Evolutionary conservation across 305 asterid species (phyloP).

Genomic region (Fraxinus paxiana): DNA sequence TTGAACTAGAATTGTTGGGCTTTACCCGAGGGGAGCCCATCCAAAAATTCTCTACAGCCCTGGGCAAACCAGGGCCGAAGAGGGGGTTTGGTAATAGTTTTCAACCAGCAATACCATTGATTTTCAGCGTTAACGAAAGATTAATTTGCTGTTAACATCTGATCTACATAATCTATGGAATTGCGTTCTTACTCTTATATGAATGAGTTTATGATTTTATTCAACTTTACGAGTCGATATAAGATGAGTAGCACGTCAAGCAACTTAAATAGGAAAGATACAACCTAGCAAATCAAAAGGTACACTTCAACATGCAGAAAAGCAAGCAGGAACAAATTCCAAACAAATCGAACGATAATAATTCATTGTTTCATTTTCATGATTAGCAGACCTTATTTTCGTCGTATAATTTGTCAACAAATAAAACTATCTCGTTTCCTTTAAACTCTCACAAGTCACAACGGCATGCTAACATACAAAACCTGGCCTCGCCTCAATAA

Average conservation of each 20-base stretch:
- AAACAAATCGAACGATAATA: background rate
- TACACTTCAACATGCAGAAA: background rate
- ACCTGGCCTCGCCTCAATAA: background rate
- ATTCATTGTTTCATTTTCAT: background rate
- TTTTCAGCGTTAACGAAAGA: background rate
- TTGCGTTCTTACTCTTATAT: background rate
- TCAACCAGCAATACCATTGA: slow-evolving; percentile 39
- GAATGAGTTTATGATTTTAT: background rate
- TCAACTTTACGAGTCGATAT: background rate
- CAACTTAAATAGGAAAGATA: background rate
- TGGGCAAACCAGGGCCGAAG: slow-evolving; percentile 28
- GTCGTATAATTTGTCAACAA: background rate
- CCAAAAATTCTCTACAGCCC: slow-evolving; percentile 50
- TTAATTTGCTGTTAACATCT: background rate
- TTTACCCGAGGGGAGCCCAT: slow-evolving; percentile 45
- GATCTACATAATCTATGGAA: background rate
- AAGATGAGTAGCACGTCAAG: background rate
- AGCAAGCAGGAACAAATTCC: background rate
- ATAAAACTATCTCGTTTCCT: background rate
- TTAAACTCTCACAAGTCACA: background rate
- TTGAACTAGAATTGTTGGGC: slow-evolving; percentile 27
- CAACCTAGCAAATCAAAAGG: background rate
- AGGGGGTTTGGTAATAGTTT: slow-evolving; percentile 52
- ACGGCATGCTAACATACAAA: background rate
- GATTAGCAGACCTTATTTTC: background rate